A percentile compares a stretch with the other conserved stretches of the same genome.
Evolutionary conservation across 495 filamentous ascomycete genomes (phyloP).

Genomic region (Polyplosphaeria fusca): DNA sequence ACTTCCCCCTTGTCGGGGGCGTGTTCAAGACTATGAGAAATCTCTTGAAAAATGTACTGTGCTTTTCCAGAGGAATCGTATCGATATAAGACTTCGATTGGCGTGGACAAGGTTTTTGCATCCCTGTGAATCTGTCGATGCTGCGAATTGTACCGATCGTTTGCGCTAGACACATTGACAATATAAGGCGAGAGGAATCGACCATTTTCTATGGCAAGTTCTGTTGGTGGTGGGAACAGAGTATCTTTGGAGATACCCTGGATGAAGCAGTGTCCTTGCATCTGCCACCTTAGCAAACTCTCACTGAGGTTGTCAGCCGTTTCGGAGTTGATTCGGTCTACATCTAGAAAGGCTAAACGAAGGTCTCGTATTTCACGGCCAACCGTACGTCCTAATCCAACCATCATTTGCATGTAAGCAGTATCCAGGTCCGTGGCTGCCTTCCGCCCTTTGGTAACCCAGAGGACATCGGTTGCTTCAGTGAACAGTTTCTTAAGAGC

Average conservation of each 20-base stretch:
- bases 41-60: background rate
- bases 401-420: slow-evolving; percentile 43
- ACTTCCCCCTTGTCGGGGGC: background rate
- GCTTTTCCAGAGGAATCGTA: too few relatives aligned
- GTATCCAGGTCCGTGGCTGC: slow-evolving; percentile 27
- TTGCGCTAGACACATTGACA: background rate
- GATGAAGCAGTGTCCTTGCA: slow-evolving; percentile 1
- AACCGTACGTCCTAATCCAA: slow-evolving; percentile 43
- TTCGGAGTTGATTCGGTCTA: slow-evolving; percentile 22
- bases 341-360: slow-evolving; percentile 37
- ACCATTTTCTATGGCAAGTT: background rate
- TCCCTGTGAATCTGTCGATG: background rate
- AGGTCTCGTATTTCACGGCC: slow-evolving; percentile 21
- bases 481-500: slow-evolving; percentile 42
- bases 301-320: background rate
- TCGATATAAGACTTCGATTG: too few relatives aligned
- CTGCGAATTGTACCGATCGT: slow-evolving; percentile 10
- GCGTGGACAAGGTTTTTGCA: background rate
- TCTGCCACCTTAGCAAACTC: slow-evolving; percentile 1
- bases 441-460: slow-evolving; percentile 43
- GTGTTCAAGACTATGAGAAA: background rate
- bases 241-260: background rate
- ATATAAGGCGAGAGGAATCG: background rate
- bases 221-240: background rate
- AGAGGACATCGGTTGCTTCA: slow-evolving; percentile 42